Conservation (phyloP, 768 basidiomycete species). For the Psilocybe tampanensis region DNA sequence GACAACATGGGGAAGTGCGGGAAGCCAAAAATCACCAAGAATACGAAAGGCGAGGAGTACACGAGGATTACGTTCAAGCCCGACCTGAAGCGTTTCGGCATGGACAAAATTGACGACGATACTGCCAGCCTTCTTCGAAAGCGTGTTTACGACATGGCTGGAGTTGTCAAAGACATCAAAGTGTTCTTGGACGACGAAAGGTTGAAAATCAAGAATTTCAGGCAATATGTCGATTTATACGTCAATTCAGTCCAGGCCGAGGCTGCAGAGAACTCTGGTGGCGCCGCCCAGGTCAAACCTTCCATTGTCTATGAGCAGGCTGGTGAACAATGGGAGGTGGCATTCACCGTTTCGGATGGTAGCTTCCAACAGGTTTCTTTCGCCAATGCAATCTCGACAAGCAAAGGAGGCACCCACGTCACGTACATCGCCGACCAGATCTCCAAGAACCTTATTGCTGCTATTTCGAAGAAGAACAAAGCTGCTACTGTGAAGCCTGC, state of each 20-base stretch:
- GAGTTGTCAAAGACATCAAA: constrained; percentile 91
- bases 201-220: constrained; percentile 93
- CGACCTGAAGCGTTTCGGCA: constrained; percentile 90
- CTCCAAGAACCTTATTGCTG: constrained; percentile 78
- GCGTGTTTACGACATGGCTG: constrained; percentile 96
- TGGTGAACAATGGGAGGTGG: constrained; percentile 89
- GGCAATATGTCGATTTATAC: constrained; percentile 96
- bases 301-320: constrained; percentile 81
- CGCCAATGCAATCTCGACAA: constrained; percentile 96
- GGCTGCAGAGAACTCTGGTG: constrained; percentile 70
- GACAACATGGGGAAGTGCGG: constrained; percentile 91
- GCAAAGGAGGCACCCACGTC: constrained; percentile 96
- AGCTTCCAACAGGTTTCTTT: constrained; percentile 94
- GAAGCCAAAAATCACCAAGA: constrained; percentile 92
- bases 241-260: constrained; percentile 75
- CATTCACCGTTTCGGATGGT: constrained; percentile 93
- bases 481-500: constrained; percentile 90
- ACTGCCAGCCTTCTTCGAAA: constrained; percentile 86
- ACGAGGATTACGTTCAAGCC: constrained; percentile 93
- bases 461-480: constrained; percentile 97
- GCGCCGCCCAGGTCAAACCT: constrained; percentile 79
- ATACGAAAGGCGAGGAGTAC: constrained; percentile 84
- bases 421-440: constrained; percentile 83
- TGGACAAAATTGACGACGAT: constrained; percentile 89
- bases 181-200: constrained; percentile 92